Evolutionary conservation across 352 stramenopile genomes (phyloP).

Genomic region (Pythium monospermum): DNA sequence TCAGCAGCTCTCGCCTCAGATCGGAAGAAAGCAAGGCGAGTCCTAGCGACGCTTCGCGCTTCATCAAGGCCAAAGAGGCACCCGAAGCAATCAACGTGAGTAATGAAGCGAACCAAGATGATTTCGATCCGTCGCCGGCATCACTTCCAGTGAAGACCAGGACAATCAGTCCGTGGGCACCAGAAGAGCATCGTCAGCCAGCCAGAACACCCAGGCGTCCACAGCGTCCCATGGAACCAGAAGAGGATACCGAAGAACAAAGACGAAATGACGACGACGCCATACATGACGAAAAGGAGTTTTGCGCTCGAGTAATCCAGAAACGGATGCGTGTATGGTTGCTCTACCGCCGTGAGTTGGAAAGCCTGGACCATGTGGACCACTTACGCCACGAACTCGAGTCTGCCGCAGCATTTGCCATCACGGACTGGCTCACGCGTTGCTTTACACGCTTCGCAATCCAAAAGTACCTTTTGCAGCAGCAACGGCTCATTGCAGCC

Average conservation of each 20-base stretch:
- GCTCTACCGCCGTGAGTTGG: constrained; percentile 7
- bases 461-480: neutral
- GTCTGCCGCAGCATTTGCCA: constrained; percentile 5
- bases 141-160: too few relatives aligned
- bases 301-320: constrained; percentile 3
- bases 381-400: constrained; percentile 6
- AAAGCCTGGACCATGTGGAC: constrained; percentile 8
- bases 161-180: too few relatives aligned
- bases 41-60: neutral
- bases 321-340: constrained; percentile 4
- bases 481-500: neutral
- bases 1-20: too few relatives aligned
- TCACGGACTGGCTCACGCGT: constrained; percentile 4
- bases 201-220: too few relatives aligned
- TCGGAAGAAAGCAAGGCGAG: neutral
- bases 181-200: neutral
- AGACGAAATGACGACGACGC: neutral
- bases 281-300: too few relatives aligned
- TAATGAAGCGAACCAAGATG: neutral
- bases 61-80: too few relatives aligned
- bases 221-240: too few relatives aligned
- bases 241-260: neutral
- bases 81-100: too few relatives aligned
- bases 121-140: neutral
- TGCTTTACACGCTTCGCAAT: neutral